phyloP scores from a whole-genome alignment of 2,329 filamentous ascomycete genomes.

The Aspergillus sp. region DNA sequence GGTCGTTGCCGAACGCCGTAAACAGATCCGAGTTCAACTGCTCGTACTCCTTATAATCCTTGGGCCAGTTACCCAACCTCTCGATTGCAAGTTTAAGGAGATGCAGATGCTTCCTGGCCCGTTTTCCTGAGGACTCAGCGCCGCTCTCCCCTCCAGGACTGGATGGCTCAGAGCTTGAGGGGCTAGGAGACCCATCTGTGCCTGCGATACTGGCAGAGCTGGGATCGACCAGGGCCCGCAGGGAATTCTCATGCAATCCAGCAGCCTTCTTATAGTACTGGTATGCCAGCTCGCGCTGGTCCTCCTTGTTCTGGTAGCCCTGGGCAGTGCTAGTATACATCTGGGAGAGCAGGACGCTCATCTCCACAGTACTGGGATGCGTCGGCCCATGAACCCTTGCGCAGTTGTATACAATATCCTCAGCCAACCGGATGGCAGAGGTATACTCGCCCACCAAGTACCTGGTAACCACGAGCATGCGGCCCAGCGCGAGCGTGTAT shows the following conservation, averaged over 20 bases:
- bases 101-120: constrained; percentile 36
- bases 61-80: constrained; percentile 45
- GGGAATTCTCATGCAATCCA: constrained; percentile 38
- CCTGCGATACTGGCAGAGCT: not conserved
- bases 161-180: not conserved
- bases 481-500: constrained; percentile 42
- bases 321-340: constrained; percentile 50
- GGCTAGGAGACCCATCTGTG: not conserved
- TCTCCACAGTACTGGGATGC: constrained; percentile 49
- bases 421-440: constrained; percentile 49
- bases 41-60: constrained; percentile 50
- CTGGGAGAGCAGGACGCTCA: constrained; percentile 50
- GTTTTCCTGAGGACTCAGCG: constrained; percentile 17
- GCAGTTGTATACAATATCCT: constrained; percentile 58
- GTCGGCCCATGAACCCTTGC: constrained; percentile 52
- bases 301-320: constrained; percentile 33
- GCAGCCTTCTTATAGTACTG: constrained; percentile 43
- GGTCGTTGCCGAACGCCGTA: constrained; percentile 36
- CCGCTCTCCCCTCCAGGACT: not conserved
- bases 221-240: constrained; percentile 38
- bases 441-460: constrained; percentile 49
- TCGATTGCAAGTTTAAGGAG: constrained; percentile 41
- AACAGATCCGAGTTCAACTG: constrained; percentile 48
- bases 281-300: constrained; percentile 34
- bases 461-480: constrained; percentile 51